Evolutionary conservation across 2,329 filamentous ascomycete species (phyloP).

Genomic region (Chalaropsis thielavioides): DNA sequence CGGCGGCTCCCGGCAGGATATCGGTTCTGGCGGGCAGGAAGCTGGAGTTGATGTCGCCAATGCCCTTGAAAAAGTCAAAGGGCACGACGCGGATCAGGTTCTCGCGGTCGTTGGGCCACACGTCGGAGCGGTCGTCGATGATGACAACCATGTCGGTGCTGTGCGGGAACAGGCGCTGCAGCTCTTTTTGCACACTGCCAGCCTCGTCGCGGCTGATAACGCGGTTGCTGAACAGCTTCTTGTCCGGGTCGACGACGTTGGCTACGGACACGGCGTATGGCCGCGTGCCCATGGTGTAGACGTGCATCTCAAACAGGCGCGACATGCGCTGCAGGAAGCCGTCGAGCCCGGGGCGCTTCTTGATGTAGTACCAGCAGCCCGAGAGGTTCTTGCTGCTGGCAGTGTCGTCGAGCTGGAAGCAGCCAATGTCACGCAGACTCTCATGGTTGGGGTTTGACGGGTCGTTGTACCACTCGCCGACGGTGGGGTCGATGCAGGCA

Average conservation of each 20-base stretch:
- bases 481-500: conserved; percentile 89
- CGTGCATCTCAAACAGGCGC: conserved; percentile 80
- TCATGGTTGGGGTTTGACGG: conserved; percentile 78
- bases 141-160: conserved; percentile 99
- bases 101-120: conserved; percentile 79
- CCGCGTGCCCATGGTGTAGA: conserved; percentile 97
- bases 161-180: conserved; percentile 84
- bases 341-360: conserved; percentile 74
- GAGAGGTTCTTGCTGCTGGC: conserved; percentile 49
- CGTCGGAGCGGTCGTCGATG: conserved; percentile 91
- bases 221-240: conserved; percentile 80
- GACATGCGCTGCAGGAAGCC: conserved; percentile 68
- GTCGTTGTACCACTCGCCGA: conserved; percentile 90
- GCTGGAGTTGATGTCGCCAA: conserved; percentile 96
- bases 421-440: conserved; percentile 73
- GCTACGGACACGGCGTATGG: conserved; percentile 91
- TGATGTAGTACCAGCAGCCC: conserved; percentile 96
- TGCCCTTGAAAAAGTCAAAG: conserved; percentile 96
- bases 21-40: conserved; percentile 71
- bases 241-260: conserved; percentile 79
- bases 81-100: conserved; percentile 91
- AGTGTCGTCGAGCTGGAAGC: conserved; percentile 82
- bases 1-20: conserved; percentile 26
- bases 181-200: conserved; percentile 79
- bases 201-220: conserved; percentile 96